Evolutionary conservation across 1,139 yeast genomes (phyloP), one percentile per base, ranked within the genome.

Genomic region (Protomyces arabidopsidicola): DNA sequence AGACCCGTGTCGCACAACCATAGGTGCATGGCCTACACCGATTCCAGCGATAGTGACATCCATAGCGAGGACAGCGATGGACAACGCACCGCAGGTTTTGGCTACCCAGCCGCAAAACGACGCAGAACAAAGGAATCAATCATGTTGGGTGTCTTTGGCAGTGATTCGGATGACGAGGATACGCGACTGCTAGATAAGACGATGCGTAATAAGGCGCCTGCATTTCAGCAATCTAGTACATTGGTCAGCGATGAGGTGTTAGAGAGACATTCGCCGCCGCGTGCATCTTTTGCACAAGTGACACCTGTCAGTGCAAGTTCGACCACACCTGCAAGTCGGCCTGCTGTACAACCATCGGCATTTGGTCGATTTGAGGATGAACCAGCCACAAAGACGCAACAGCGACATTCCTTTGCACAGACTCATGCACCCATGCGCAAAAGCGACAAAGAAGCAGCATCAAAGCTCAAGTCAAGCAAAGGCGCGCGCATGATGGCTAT

Each of bases 401-500:
- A 65, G 9, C 39, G 20, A 1, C 48, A 16, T n/a, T 42, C 48
- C 1, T 42, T 14, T 20, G 50, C 31, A n/a, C 45, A 18, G 18
- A 3, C 27, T 22, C 22, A 24, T 27, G 45, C 36, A 24, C 55
- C 68, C 34, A 52, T 24, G 14, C 38, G 27, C 20, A 38, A 55
- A 8, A 42, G 36, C 45, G 27, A 16, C 14, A 36, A 34, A 16
- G 24, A 22, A 20, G 51, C 54, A 18, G 4, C 27, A 14, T 36
- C 55, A 9, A 39, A 61, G 16, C 60, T 67, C 24, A 72, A 72
- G 53, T 91, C 90, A 71, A 98, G 98, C 9, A 83, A 90, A 54
- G 98, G 98, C 42, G 97, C 97, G 1, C 77, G 81, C 62, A 77
- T 93, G 60, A 74, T 93, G 78, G 79, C 84, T 71, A 82, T 84